Base-by-base conservation (phyloP, 1,284 basidiomycete genomes). In the Phellinidium pouzarii region DNA sequence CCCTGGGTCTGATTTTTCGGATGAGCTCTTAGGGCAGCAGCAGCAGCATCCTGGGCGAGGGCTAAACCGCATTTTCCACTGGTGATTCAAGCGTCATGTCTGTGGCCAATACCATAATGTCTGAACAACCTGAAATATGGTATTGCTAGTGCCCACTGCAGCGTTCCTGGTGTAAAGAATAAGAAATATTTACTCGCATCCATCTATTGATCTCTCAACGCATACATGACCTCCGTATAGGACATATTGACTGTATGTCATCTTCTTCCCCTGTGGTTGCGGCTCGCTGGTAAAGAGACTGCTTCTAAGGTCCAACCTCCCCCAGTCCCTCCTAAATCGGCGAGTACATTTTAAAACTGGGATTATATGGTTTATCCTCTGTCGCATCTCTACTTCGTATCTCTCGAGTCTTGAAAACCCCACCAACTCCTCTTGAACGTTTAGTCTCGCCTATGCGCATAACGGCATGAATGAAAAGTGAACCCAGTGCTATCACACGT, bases 81-180 rank as follows among this genome's bases (percentile, higher is more conserved):
- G 3, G 20, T 46, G 2, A 46, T 46, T n/a, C 44, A 46, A 31
- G 44, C 44, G 11, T 46, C 44, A 17, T 19, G 44, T 46, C 7
- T 29, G 44, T 46, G 19, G n/a, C 37, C 3, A 2, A 34, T 34
- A 34, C 14, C n/a, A n/a, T 19, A 17, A 40, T 7, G n/a, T 8
- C 14, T 7, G n/a, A 3, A 3, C 19, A 20, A 7, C 14, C 37
- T 3, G 14, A 11, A 2, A 3, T 2, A 17, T n/a, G 3, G n/a
- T 40, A 3, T 9, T n/a, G 31, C 31, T 20, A 46, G 44, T 46
- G 2, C 44, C 44, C 17, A 46, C 44, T n/a, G 44, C 25, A 9
- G 44, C 44, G 14, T 46, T 46, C 31, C 4, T 46, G 9, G 31
- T 31, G 4, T 46, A 31, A 20, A 46, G 20, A 20, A 17, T 40